Conservation (phyloP, 164 flowering plant species). For the Chimonanthus praecox region DNA sequence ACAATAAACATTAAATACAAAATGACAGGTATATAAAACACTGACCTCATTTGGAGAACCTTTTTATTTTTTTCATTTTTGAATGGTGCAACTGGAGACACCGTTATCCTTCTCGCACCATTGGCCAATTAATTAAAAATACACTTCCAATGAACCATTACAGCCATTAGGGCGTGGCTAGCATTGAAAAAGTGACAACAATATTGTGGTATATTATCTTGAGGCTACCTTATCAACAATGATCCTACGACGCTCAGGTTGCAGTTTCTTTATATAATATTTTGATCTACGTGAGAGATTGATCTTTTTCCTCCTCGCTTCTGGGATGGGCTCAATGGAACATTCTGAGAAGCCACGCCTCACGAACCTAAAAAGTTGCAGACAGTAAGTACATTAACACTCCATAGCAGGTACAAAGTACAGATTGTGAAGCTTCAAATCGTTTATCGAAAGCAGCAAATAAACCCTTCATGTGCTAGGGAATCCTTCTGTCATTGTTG, state of each 20-base stretch:
- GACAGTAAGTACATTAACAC: background rate
- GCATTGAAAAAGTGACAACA: background rate
- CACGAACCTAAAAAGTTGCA: constrained; percentile 61
- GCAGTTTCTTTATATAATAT: constrained; percentile 78
- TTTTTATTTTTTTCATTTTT: too few relatives aligned
- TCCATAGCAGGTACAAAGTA: background rate
- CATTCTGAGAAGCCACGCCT: constrained; percentile 90
- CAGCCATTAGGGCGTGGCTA: background rate
- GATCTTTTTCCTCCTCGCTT: constrained; percentile 60
- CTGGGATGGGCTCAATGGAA: constrained; percentile 74
- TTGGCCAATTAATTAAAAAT: too few relatives aligned
- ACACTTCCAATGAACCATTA: background rate
- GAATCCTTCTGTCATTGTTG: background rate
- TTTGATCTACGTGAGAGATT: constrained; percentile 80
- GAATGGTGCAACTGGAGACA: too few relatives aligned
- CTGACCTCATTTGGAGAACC: background rate
- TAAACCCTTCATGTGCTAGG: background rate
- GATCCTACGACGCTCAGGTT: constrained; percentile 68
- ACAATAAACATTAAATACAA: background rate
- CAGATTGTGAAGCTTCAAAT: background rate
- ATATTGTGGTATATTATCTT: background rate
- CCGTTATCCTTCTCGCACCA: background rate
- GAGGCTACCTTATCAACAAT: constrained; percentile 20
- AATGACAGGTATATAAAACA: background rate
- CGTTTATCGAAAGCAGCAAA: background rate